phyloP scores from a whole-genome alignment of 2,329 filamentous ascomycete species.

The Diplodia mutila region DNA sequence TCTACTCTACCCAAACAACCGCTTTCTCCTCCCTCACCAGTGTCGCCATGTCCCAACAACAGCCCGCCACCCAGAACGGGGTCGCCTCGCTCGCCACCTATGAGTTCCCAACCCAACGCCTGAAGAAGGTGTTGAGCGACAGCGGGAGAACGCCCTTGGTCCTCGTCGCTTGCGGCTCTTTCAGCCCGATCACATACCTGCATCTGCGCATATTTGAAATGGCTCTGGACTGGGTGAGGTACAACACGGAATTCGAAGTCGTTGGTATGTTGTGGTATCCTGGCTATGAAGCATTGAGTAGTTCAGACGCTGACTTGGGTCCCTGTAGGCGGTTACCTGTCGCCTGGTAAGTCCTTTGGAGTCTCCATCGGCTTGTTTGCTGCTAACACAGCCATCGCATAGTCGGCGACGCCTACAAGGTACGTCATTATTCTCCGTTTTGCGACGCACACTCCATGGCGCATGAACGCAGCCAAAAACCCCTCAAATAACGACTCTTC shows the following conservation, averaged over 20 bases:
- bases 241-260: slow-evolving; percentile 74
- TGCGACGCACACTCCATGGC: background rate
- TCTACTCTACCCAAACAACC: background rate
- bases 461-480: background rate
- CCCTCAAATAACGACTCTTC: background rate
- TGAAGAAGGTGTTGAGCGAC: slow-evolving; percentile 61
- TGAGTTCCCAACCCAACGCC: slow-evolving; percentile 63
- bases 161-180: slow-evolving; percentile 70
- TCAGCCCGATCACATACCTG: slow-evolving; percentile 75
- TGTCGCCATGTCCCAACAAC: slow-evolving; percentile 13
- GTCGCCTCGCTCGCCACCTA: slow-evolving; percentile 53
- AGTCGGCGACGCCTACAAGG: slow-evolving; percentile 27
- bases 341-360: slow-evolving; percentile 19
- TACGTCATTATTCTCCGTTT: slow-evolving; percentile 3
- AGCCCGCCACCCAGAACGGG: slow-evolving; percentile 31
- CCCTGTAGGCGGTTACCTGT: slow-evolving; percentile 18
- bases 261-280: slow-evolving; percentile 70
- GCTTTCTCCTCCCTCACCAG: background rate
- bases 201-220: slow-evolving; percentile 89
- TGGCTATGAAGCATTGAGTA: background rate
- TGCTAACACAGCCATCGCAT: background rate
- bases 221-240: slow-evolving; percentile 77
- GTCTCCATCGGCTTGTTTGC: background rate
- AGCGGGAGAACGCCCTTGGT: slow-evolving; percentile 62
- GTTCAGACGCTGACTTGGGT: slow-evolving; percentile 1